Percentiles rank a stretch among this genome's conserved stretches.
Conservation (phyloP, 1,139 yeast species). For the Diutina rugosa region DNA sequence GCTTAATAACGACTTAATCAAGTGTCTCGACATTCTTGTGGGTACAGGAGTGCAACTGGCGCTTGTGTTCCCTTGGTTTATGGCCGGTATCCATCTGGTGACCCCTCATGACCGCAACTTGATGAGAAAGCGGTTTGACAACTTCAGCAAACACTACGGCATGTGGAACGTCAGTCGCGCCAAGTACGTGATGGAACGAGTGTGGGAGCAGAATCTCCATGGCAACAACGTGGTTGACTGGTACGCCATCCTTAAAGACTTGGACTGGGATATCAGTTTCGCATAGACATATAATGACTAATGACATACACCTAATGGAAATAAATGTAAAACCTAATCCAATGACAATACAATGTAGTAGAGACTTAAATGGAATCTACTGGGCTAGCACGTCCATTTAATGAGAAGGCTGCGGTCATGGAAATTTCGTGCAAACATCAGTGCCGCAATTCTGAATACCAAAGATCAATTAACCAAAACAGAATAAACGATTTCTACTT, state of each 20-base stretch:
- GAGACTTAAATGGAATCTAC: too few species aligned
- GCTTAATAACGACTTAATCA: constrained; percentile 38
- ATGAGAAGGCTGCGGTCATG: too few species aligned
- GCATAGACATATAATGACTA: constrained; percentile 18
- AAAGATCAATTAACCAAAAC: too few species aligned
- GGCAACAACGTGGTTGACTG: constrained; percentile 35
- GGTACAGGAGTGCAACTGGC: constrained; percentile 62
- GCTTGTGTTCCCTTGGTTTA: constrained; percentile 62
- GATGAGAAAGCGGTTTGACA: constrained; percentile 42
- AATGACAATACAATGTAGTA: too few species aligned
- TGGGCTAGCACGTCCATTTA: too few species aligned
- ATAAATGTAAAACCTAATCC: too few species aligned
- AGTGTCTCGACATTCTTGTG: constrained; percentile 48
- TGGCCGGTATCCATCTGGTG: constrained; percentile 62
- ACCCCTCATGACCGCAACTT: constrained; percentile 32
- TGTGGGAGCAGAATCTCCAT: constrained; percentile 25
- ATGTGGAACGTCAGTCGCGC: constrained; percentile 59
- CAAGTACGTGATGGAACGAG: constrained; percentile 42
- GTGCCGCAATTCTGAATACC: too few species aligned
- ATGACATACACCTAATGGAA: neutral
- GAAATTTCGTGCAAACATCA: too few species aligned
- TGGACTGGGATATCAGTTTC: constrained; percentile 74
- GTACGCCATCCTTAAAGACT: constrained; percentile 50
- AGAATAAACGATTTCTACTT: too few species aligned
- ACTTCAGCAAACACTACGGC: constrained; percentile 45